Evolutionary conservation across 768 basidiomycete genomes (phyloP).

Genomic region (Boletus sp.): DNA sequence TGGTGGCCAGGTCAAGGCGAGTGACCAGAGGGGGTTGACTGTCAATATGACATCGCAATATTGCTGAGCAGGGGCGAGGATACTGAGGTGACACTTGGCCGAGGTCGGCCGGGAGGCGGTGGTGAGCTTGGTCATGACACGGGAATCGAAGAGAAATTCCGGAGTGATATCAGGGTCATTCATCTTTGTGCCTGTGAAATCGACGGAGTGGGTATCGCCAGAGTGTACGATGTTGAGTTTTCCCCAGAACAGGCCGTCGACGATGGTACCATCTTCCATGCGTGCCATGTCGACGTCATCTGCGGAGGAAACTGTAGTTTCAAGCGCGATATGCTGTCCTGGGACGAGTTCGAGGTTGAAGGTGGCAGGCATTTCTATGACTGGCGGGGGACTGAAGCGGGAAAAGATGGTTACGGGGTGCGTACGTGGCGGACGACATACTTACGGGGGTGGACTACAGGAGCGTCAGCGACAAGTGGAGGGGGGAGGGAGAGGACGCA

Average conservation of each 20-base stretch:
- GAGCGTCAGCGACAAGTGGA: slow-evolving; percentile 9
- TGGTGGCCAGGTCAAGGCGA: slow-evolving; percentile 76
- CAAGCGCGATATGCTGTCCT: slow-evolving; percentile 77
- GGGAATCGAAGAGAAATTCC: slow-evolving; percentile 73
- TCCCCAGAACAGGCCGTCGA: slow-evolving; percentile 87
- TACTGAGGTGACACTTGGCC: slow-evolving; percentile 74
- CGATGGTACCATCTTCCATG: slow-evolving; percentile 85
- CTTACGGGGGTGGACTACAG: slow-evolving; percentile 50
- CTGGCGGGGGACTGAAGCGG: slow-evolving; percentile 55
- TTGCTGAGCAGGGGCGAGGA: slow-evolving; percentile 69
- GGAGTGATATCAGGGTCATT: slow-evolving; percentile 60
- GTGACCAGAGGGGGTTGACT: slow-evolving; percentile 72
- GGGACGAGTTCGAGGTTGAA: slow-evolving; percentile 81
- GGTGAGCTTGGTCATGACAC: slow-evolving; percentile 74
- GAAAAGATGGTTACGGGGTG: neutral
- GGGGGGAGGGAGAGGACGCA: slow-evolving; percentile 32
- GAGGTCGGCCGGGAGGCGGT: slow-evolving; percentile 70
- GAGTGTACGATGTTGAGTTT: slow-evolving; percentile 81
- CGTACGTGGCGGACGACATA: slow-evolving; percentile 19
- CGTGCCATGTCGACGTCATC: slow-evolving; percentile 89
- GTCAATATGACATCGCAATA: slow-evolving; percentile 78
- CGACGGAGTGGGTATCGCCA: slow-evolving; percentile 75
- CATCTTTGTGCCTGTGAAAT: slow-evolving; percentile 78
- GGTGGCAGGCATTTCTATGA: slow-evolving; percentile 82
- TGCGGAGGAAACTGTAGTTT: slow-evolving; percentile 72